Evolutionary conservation across 768 basidiomycete genomes (phyloP), one percentile per base, ranked within the genome.

Genomic region (Pleurotus ostreatus): DNA sequence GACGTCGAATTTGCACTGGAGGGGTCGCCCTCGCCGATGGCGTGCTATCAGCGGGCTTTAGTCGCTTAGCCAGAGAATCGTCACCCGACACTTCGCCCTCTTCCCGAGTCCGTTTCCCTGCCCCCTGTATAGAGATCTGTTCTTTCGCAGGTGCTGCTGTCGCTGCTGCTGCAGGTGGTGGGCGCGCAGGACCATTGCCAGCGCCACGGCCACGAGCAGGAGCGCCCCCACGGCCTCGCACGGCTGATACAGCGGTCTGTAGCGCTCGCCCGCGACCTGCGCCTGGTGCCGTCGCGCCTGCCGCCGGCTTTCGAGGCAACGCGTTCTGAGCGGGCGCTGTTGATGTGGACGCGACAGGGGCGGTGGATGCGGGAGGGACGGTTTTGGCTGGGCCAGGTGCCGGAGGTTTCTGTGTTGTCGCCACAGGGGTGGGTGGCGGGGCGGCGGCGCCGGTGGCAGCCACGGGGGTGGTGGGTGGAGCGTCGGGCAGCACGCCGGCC

Each of bases 41-140:
- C 12, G 55, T 57, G 5, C 54, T 61, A 34, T 77, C 75, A 44
- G 82, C 80, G 47, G 82, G 82, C 64, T 86, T 88, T 52, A 86
- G 59, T 44, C 88, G 81, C 64, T 89, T 89, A 0, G 80, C 84
- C 30, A 88, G 71, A 8, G 85, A 80, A 62, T 84, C 83, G 16
- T 84, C 84, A 0, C 69, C 59, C n/a, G 66, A 18, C 18, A 63
- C 60, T 22, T 70, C 66, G 9, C 72, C 74, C 26, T 84, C 83
- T 59, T 89, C 87, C 41, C 86, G 77, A 34, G 81, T 76, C 23
- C 87, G 80, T 61, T 89, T 89, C 30, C 62, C 70, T 13, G 85
- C 84, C 34, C 86, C 86, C 62, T 82, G 78, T 45, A 87, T 86
- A 12, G 80, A 79, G 40, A 85, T 72, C 7, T 78, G 78, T 8